Percentiles rank a stretch among this genome's conserved stretches.
These are phyloP conservation scores for Aeschynomene evenia DNA, from an alignment of 306 rosid species.

Conservation along the genomic window DNA sequence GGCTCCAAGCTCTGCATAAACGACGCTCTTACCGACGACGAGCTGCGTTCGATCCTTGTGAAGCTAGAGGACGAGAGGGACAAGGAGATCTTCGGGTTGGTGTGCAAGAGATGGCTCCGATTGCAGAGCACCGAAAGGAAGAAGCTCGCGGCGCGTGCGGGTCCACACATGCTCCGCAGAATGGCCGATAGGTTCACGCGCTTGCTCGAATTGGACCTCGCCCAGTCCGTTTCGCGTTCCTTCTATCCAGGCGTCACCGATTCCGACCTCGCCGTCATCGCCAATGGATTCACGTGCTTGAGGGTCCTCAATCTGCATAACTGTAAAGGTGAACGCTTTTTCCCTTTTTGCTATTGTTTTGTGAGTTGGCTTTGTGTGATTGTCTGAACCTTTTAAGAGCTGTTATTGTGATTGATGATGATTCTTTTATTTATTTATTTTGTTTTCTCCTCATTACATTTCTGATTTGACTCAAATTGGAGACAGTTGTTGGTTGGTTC, in stretches of 20 bases:
- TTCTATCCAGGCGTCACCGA: conserved; percentile 89
- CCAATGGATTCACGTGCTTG: conserved; percentile 66
- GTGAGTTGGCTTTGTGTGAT: background rate
- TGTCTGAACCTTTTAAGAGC: background rate
- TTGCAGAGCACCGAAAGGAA: conserved; percentile 90
- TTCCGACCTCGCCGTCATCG: conserved; percentile 79
- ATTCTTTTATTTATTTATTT: background rate
- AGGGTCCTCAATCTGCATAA: conserved; percentile 66
- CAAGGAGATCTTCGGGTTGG: conserved; percentile 81
- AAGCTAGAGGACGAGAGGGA: conserved; percentile 63
- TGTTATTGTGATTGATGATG: background rate
- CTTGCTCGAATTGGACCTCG: conserved; percentile 70
- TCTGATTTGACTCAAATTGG: background rate
- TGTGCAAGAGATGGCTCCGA: conserved; percentile 84
- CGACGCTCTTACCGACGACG: conserved; percentile 71
- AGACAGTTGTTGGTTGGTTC: too few relatives aligned
- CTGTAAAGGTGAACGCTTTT: conserved; percentile 61
- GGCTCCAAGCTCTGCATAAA: conserved; percentile 50
- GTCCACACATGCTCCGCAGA: conserved; percentile 76
- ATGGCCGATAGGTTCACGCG: conserved; percentile 83
- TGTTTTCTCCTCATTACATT: too few relatives aligned
- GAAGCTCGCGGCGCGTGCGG: conserved; percentile 91
- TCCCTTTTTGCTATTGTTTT: background rate
- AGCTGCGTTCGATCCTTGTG: conserved; percentile 68
- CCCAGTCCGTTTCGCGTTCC: conserved; percentile 92